Evolutionary conservation across 495 filamentous ascomycete genomes (phyloP).

Genomic region (Ramalina intermedia): DNA sequence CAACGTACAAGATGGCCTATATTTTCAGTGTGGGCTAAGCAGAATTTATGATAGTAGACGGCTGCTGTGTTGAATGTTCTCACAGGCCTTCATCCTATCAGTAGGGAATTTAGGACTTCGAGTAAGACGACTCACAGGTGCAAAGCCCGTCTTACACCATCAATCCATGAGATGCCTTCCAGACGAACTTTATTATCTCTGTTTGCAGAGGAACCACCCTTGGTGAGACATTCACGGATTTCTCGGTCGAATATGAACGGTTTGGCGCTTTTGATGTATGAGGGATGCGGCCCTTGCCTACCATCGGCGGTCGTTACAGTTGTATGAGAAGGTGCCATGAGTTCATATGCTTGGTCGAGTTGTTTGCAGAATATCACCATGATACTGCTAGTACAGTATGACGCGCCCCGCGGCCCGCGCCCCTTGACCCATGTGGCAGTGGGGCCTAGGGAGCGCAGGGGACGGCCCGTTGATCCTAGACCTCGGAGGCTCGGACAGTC

Average conservation of each 20-base stretch:
- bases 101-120: constrained; percentile 5
- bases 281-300: constrained; percentile 47
- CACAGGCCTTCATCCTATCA: constrained; percentile 40
- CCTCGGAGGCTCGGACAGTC: too few relatives aligned
- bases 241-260: constrained; percentile 52
- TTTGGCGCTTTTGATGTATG: constrained; percentile 55
- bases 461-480: too few relatives aligned
- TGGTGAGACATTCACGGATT: constrained; percentile 41
- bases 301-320: constrained; percentile 12
- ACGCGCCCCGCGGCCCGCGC: too few relatives aligned
- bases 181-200: constrained; percentile 58
- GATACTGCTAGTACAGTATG: too few relatives aligned
- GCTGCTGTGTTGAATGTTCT: constrained; percentile 74
- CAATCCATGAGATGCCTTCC: constrained; percentile 68
- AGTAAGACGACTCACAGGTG: constrained; percentile 41
- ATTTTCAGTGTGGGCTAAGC: constrained; percentile 57
- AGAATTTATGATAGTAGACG: constrained; percentile 80
- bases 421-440: too few relatives aligned
- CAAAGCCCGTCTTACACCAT: constrained; percentile 55
- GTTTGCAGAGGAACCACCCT: constrained; percentile 37
- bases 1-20: constrained; percentile 26
- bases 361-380: too few relatives aligned
- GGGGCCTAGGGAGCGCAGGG: too few relatives aligned
- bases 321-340: constrained; percentile 12
- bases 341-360: too few relatives aligned